Evolutionary conservation across 164 flowering plant species (phyloP), one percentile per base, ranked within the genome.

Genomic region (Vitis amurensis): DNA sequence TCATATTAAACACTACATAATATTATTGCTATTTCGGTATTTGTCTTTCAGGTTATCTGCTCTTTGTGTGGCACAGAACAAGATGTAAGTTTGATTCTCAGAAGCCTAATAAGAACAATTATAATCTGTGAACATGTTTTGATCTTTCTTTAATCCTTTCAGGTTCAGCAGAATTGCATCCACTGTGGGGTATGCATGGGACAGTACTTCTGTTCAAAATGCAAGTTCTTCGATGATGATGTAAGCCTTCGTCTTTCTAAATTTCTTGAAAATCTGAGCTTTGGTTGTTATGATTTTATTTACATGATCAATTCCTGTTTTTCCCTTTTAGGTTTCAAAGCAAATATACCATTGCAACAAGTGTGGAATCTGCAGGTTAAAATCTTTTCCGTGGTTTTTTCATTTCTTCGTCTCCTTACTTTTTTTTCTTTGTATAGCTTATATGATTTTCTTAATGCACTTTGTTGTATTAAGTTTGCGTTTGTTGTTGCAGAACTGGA

Each of bases 221-320:
- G 98, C 91, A 94, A 91, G 51, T 90, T 91, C 80, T 94, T 85
- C 29, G 98, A 94, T 63, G 97, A 94, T 75, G 88, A 90, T 83
- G 97, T 94, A 86, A 79, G 78, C 61, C 27, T 74, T 9, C 6
- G 44, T 6, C 37, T 59, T 17, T 16, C 50, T 37, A 8, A 17
- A 16, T 14, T 7, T 14, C 14, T 27, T 67, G 23, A n/a, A 44
- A 12, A 51, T 1, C 11, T 1, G 6, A 62, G 44, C 27, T 17
- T 17, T 19, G 57, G 11, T 16, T 3, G 59, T 13, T 5, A n/a
- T 47, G 5, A 6, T 76, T 50, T 68, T 61, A 51, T 56, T 44
- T 4, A 10, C 37, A n/a, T 27, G 12, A 11, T 2, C 37, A 31
- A 23, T 11, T 1, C 31, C 0, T 63, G 16, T 50, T 61, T 37